These are phyloP conservation scores for Bruguiera sexangula DNA, from an alignment of 345 rosid species.

Conservation along the genomic window DNA sequence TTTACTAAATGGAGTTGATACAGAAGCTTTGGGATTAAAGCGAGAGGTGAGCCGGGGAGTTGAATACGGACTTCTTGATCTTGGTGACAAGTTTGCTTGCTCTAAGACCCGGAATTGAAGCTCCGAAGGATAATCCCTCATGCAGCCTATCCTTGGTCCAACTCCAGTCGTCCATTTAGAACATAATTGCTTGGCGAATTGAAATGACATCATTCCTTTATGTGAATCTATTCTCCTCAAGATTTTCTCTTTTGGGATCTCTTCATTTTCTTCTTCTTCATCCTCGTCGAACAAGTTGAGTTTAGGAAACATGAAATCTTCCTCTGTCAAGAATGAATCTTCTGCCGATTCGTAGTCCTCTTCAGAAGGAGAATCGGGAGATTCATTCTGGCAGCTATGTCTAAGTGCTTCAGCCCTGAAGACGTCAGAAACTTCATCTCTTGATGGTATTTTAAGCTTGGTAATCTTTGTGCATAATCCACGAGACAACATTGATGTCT, in stretches of 20 bases:
- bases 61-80: slow-evolving; percentile 22
- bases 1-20: slow-evolving; percentile 19
- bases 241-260: slow-evolving; percentile 66
- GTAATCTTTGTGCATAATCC: slow-evolving; percentile 34
- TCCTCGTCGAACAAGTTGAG: slow-evolving; percentile 58
- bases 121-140: slow-evolving; percentile 91
- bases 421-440: slow-evolving; percentile 15
- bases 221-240: slow-evolving; percentile 75
- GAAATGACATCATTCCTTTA: slow-evolving; percentile 62
- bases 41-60: slow-evolving; percentile 19
- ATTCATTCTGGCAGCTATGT: slow-evolving; percentile 12
- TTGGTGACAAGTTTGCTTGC: slow-evolving; percentile 69
- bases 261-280: slow-evolving; percentile 46
- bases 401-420: slow-evolving; percentile 20
- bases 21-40: slow-evolving; percentile 8
- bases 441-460: slow-evolving; percentile 38
- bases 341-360: slow-evolving; percentile 79
- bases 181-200: slow-evolving; percentile 69
- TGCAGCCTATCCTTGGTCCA: slow-evolving; percentile 90
- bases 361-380: slow-evolving; percentile 30
- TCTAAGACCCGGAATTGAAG: slow-evolving; percentile 70
- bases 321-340: slow-evolving; percentile 58
- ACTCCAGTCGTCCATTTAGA: slow-evolving; percentile 89
- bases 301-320: slow-evolving; percentile 63
- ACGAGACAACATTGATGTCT: slow-evolving; percentile 28